phyloP scores from a whole-genome alignment of 2,329 filamentous ascomycete genomes.

The Talaromyces sp. region DNA sequence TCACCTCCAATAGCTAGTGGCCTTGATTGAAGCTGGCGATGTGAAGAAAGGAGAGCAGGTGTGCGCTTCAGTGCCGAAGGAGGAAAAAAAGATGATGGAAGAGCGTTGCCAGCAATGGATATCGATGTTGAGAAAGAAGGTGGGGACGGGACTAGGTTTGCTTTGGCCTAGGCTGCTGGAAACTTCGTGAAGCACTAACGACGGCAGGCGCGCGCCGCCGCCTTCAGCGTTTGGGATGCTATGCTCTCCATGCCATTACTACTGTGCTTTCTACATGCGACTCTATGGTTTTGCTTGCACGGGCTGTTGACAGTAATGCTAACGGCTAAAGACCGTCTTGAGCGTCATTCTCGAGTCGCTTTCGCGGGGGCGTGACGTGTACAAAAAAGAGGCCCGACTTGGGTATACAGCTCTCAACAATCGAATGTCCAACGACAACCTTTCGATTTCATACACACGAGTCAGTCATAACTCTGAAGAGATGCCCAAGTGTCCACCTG shows the following conservation, averaged over 20 bases:
- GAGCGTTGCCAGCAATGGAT: slow-evolving; percentile 3
- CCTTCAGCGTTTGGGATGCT: background rate
- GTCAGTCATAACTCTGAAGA: background rate
- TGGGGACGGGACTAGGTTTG: background rate
- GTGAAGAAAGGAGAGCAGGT: background rate
- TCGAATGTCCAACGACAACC: background rate
- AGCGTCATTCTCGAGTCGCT: background rate
- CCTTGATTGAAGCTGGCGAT: slow-evolving; percentile 1
- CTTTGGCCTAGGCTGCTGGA: background rate
- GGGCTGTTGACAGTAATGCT: background rate
- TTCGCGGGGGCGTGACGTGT: background rate
- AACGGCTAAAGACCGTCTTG: background rate
- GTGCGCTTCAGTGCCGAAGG: background rate
- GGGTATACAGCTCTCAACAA: background rate
- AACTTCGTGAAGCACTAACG: background rate
- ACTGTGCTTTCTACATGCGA: background rate
- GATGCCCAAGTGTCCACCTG: background rate
- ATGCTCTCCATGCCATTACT: background rate
- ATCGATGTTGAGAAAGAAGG: background rate
- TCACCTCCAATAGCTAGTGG: background rate
- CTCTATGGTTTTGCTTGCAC: background rate
- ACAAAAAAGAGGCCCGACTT: background rate
- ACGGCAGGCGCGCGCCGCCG: background rate
- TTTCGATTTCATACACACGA: background rate
- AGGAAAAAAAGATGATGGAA: slow-evolving; percentile 10